Evolutionary conservation across 768 basidiomycete genomes (phyloP), one percentile per base, ranked within the genome.

Genomic region (Terana coerulea): DNA sequence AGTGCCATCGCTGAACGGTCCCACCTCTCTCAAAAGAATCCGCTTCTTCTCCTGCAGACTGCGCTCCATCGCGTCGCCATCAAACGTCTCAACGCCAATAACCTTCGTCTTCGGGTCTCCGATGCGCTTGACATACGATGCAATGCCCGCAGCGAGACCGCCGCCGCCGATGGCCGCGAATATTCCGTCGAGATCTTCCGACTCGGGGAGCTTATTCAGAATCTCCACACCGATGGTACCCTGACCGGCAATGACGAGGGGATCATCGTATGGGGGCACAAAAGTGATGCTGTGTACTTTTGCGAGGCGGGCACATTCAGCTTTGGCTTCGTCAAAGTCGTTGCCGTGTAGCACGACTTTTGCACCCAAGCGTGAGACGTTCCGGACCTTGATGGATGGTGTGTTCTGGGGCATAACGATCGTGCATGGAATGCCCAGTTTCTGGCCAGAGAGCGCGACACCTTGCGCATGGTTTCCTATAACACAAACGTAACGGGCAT

Each of bases 391-490:
- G 78, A 99, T 99, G 34, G 87, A 79, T 1, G 97, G 97, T 2
- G 97, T 98, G 12, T 84, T 91, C 35, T 86, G 74, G 1, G 97
- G 97, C 97, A 99, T 98, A 55, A 99, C 92, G 62, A 99, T 98
- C n/a, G 94, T 98, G 57, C 93, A 97, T 3, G 97, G 93, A 54
- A 98, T 88, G 29, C 79, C 80, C 25, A 99, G 81, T 51, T 84
- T 82, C 40, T 83, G 70, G 10, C 95, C 92, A n/a, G 97, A 94
- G 42, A 98, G 78, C 2, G 97, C 97, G 44, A 99, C 97, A 22
- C 97, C 97, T 68, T 99, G 97, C 0, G 97, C 97, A 67, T 99
- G 97, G 64, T 99, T 99, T 24, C 97, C 97, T 98, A 66, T 3
- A 39, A 51, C 12, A 49, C 43, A 29, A 47, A 40, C 12, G 14